These are phyloP conservation scores for Hansfordia pulvinata DNA, from an alignment of 2,329 filamentous ascomycete species.

Conservation along the genomic window DNA sequence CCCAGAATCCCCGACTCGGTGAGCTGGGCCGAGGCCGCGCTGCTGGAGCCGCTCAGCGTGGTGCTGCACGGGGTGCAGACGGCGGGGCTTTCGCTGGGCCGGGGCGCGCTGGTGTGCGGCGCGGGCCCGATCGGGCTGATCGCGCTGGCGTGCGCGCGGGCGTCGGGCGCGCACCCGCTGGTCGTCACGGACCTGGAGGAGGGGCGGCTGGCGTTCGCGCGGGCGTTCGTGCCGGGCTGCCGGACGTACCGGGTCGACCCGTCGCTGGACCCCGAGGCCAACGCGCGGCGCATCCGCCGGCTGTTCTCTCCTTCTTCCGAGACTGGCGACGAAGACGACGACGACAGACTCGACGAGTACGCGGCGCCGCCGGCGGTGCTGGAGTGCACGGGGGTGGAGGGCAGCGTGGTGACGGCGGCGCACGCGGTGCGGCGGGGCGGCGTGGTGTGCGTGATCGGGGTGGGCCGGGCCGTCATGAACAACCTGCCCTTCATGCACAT, in stretches of 20 bases:
- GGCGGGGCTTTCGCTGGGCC: slow-evolving; percentile 38
- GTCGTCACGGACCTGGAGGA: slow-evolving; percentile 51
- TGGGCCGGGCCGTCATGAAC: slow-evolving; percentile 47
- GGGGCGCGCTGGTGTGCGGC: slow-evolving; percentile 42
- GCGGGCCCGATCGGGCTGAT: slow-evolving; percentile 52
- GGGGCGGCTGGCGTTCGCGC: slow-evolving; percentile 40
- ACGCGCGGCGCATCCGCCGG: slow-evolving; percentile 35
- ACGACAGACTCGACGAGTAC: slow-evolving; percentile 32
- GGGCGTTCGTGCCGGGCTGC: slow-evolving; percentile 38
- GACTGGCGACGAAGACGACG: too few species aligned
- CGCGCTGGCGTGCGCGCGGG: slow-evolving; percentile 40
- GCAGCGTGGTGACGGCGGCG: slow-evolving; percentile 43
- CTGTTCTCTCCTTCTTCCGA: too few species aligned
- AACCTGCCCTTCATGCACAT: slow-evolving; percentile 56
- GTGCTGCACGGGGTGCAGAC: slow-evolving; percentile 45
- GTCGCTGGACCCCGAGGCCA: slow-evolving; percentile 28
- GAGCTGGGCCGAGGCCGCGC: slow-evolving; percentile 42
- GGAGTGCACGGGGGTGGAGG: slow-evolving; percentile 55
- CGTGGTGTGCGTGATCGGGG: slow-evolving; percentile 49
- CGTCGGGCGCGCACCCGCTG: slow-evolving; percentile 48
- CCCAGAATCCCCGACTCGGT: slow-evolving; percentile 36
- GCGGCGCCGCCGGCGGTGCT: slow-evolving; percentile 42
- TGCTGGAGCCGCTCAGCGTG: slow-evolving; percentile 52
- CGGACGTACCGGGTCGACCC: slow-evolving; percentile 38
- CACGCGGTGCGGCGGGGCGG: slow-evolving; percentile 45